Conservation (phyloP, 2,329 filamentous ascomycete genomes). For the Penicillium sp. region DNA sequence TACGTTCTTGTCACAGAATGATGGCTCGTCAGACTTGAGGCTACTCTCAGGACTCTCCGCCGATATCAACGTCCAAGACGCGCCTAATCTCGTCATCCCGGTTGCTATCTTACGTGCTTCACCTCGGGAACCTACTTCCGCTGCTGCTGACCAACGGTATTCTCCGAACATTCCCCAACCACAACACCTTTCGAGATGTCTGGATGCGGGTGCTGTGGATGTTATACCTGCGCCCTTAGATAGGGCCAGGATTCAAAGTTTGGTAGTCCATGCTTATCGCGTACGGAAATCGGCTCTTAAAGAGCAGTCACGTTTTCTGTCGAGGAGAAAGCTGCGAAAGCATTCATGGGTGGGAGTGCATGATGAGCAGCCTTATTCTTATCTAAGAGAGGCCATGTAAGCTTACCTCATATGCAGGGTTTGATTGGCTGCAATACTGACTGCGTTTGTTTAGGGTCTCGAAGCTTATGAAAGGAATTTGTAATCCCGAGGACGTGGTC, state of each 20-base stretch:
- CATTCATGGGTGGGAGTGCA: slow-evolving; percentile 90
- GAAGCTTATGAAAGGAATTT: slow-evolving; percentile 86
- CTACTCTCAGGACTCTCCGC: slow-evolving; percentile 54
- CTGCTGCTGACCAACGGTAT: slow-evolving; percentile 25
- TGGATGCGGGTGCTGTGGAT: slow-evolving; percentile 86
- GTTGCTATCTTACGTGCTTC: slow-evolving; percentile 51
- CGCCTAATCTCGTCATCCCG: slow-evolving; percentile 55
- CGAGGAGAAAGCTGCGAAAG: slow-evolving; percentile 76
- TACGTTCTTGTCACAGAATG: slow-evolving; percentile 49
- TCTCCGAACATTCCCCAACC: slow-evolving; percentile 50
- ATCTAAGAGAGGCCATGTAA: slow-evolving; percentile 84
- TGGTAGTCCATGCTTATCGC: slow-evolving; percentile 83
- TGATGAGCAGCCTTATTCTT: slow-evolving; percentile 84
- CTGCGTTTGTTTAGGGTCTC: slow-evolving; percentile 63
- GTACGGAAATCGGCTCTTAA: slow-evolving; percentile 76
- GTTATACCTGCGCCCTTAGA: slow-evolving; percentile 81
- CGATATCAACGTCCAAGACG: slow-evolving; percentile 56
- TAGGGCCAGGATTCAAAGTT: slow-evolving; percentile 71
- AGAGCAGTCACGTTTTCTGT: slow-evolving; percentile 73
- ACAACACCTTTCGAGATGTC: slow-evolving; percentile 68
- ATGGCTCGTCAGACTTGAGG: slow-evolving; percentile 55
- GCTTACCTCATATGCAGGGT: slow-evolving; percentile 18
- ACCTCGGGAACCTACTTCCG: slow-evolving; percentile 22
- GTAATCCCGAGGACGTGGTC: slow-evolving; percentile 67
- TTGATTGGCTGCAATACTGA: not conserved